phyloP scores from a whole-genome alignment of 2,329 filamentous ascomycete species.

The Nemania sp. region DNA sequence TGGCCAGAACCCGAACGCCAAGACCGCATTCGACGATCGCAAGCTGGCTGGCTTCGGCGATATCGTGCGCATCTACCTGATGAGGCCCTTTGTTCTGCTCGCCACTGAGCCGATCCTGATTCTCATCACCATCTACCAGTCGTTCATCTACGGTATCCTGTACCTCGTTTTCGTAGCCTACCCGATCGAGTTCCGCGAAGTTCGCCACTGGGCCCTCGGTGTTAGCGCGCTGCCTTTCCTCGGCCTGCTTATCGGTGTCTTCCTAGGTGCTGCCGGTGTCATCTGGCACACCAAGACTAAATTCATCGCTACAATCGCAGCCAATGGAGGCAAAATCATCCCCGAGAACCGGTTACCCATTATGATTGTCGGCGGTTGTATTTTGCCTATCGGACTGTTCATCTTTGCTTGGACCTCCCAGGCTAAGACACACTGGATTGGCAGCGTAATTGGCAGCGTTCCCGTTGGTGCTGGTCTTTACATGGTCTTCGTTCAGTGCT shows the following conservation, averaged over 20 bases:
- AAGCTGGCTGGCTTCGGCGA: slow-evolving; percentile 12
- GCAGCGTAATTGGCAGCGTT: slow-evolving; percentile 20
- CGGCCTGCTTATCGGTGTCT: slow-evolving; percentile 48
- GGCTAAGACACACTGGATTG: slow-evolving; percentile 12
- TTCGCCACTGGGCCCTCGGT: slow-evolving; percentile 47
- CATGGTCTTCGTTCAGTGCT: slow-evolving; percentile 25
- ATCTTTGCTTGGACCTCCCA: slow-evolving; percentile 19
- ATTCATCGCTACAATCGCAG: slow-evolving; percentile 9
- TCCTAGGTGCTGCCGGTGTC: slow-evolving; percentile 20
- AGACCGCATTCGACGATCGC: slow-evolving; percentile 12
- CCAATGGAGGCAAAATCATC: slow-evolving; percentile 18
- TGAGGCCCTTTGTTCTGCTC: slow-evolving; percentile 41
- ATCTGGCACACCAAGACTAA: slow-evolving; percentile 24
- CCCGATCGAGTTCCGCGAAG: slow-evolving; percentile 49
- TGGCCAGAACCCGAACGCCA: slow-evolving; percentile 16
- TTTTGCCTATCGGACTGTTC: slow-evolving; percentile 17
- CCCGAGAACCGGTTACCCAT: slow-evolving; percentile 17
- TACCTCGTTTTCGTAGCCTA: slow-evolving; percentile 52
- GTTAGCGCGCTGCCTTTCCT: slow-evolving; percentile 50
- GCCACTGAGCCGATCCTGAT: slow-evolving; percentile 52
- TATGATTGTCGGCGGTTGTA: slow-evolving; percentile 19
- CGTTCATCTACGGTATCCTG: slow-evolving; percentile 51
- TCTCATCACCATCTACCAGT: slow-evolving; percentile 48
- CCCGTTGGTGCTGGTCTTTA: slow-evolving; percentile 21
- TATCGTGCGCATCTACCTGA: slow-evolving; percentile 19